Percentiles rank a stretch among this genome's conserved stretches.
These are phyloP conservation scores for Bipolaris oryzae DNA, from an alignment of 2,329 filamentous ascomycete species.

Conservation along the genomic window DNA sequence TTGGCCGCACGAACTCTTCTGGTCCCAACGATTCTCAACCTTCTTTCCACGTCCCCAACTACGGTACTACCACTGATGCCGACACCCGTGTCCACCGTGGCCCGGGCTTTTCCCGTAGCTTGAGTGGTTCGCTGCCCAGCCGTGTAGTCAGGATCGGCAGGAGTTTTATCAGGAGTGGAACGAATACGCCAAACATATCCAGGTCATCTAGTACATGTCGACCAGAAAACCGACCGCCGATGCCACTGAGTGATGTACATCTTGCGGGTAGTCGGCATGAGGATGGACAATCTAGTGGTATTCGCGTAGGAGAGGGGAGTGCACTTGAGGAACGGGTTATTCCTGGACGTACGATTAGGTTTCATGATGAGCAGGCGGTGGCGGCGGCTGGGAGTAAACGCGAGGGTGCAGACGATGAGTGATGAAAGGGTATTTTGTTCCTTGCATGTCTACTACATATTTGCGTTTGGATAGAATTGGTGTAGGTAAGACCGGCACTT, in stretches of 20 bases:
- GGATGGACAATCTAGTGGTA: not conserved
- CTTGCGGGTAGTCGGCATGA: no score
- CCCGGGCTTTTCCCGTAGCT: constrained; percentile 28
- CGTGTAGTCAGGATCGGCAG: constrained; percentile 46
- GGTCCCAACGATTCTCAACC: constrained; percentile 29
- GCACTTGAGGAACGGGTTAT: constrained; percentile 5
- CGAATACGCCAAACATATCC: constrained; percentile 10
- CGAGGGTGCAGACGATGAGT: not conserved
- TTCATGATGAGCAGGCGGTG: constrained; percentile 33
- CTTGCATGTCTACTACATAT: not conserved
- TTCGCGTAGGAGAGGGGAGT: not conserved
- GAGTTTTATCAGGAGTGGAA: constrained; percentile 37
- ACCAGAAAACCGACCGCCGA: not conserved
- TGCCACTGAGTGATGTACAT: not conserved
- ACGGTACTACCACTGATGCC: constrained; percentile 23
- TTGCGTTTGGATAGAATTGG: not conserved
- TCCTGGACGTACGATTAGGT: constrained; percentile 36
- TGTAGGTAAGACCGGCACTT: not conserved
- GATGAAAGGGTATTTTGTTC: not conserved
- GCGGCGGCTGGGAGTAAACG: not conserved
- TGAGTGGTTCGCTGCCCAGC: constrained; percentile 31
- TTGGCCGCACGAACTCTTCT: constrained; percentile 14
- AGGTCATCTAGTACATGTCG: constrained; percentile 2
- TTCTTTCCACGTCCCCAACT: constrained; percentile 39
- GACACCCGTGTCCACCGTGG: constrained; percentile 35